Evolutionary conservation across 1,284 basidiomycete genomes (phyloP), one percentile per base, ranked within the genome.

Genomic region (Cutaneotrichosporon sp.): DNA sequence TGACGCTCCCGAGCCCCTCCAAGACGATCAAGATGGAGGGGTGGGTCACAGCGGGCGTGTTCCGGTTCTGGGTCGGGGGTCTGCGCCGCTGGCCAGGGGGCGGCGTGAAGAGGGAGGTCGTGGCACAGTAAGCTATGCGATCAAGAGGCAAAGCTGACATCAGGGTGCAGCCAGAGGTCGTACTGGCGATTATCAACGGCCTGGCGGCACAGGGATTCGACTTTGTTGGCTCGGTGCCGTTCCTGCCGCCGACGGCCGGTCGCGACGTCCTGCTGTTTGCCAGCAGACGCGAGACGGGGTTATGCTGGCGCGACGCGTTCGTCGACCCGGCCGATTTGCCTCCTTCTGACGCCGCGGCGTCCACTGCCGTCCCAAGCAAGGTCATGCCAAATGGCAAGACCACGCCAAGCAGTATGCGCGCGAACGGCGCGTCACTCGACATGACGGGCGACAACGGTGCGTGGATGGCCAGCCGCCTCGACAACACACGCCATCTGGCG

Each of bases 41-140:
- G 15, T 72, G 68, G 67, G 64, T 71, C 2, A 63, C 69, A 44
- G 52, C 63, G n/a, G 70, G 69, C 3, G 70, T 72, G 14, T 74
- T 71, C 52, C 48, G 66, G 9, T 74, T 72, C 53, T 68, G 69
- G 66, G 51, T 74, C 9, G 63, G 59, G 12, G 70, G 70, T 4
- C 62, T 73, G 61, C 53, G 69, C n/a, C 53, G 67, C 39, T 66
- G 66, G 67, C 42, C 61, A 2, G 49, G 23, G 8, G 50, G 62
- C 8, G 61, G 63, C 7, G 43, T 73, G 23, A 70, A 63, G 54
- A 46, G 56, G 23, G 56, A 55, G n/a, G 41, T 57, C 0, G 56
- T 67, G 0, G 59, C 67, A 21, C 64, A 54, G 69, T 71, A 46
- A 62, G 65, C 57, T 47, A 4, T 33, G 20, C 33, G 26, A 14